Percentiles rank a stretch among this genome's conserved stretches.
Conservation (phyloP, 2,329 filamentous ascomycete species). For the Metarhizium rileyi region DNA sequence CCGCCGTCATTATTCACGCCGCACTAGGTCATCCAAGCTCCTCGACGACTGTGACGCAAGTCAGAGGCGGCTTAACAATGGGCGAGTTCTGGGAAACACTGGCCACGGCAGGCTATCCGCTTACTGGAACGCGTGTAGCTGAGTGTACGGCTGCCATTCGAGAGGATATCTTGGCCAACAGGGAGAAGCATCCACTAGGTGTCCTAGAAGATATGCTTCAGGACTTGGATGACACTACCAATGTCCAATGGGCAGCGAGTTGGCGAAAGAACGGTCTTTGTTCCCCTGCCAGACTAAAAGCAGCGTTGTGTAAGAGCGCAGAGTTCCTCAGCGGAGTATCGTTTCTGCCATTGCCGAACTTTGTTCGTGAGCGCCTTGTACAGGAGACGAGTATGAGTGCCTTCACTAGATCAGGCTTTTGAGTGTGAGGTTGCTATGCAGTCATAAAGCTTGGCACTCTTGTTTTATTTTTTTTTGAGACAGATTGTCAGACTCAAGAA, state of each 20-base stretch:
- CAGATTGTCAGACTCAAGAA: too few species aligned
- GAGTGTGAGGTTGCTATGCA: too few species aligned
- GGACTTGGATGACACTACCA: background rate
- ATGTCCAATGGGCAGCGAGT: background rate
- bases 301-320: background rate
- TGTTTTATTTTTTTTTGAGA: too few species aligned
- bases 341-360: too few species aligned
- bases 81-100: constrained; percentile 5
- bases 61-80: constrained; percentile 5
- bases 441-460: too few species aligned
- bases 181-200: constrained; percentile 7
- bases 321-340: background rate
- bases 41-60: background rate
- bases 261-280: too few species aligned
- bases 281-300: background rate
- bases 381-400: too few species aligned
- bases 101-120: background rate
- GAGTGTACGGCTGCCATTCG: constrained; percentile 1
- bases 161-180: constrained; percentile 1
- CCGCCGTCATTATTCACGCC: constrained; percentile 5
- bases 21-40: background rate
- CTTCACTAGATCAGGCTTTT: too few species aligned
- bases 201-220: constrained; percentile 5
- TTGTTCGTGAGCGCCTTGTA: too few species aligned
- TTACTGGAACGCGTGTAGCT: background rate